Base-by-base conservation (phyloP, 768 basidiomycete species). In the Ramaria rubella region DNA sequence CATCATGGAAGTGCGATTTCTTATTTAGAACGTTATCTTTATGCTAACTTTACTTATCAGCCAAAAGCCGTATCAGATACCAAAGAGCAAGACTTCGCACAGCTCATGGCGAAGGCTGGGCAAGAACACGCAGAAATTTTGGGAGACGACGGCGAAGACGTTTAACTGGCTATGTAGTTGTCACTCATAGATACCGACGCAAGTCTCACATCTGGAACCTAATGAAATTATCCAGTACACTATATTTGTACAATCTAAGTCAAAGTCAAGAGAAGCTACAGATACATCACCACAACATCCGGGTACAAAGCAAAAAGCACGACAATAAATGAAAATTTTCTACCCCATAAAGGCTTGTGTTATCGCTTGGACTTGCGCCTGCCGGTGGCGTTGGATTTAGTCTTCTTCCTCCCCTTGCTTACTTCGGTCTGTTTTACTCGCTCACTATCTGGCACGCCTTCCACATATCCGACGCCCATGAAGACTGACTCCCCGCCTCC, bases 11-110 rank as follows among this genome's bases (percentile, higher is more conserved):
- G 94, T 90, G 59, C 45, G 26, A 4, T 31, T 9, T 36, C 9
- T 40, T 17, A 15, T 36, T 31, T 11, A 33, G 8, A 26, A n/a
- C n/a, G n/a, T 17, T 40, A 15, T 29, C 17, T 26, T 24, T 60
- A 46, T 17, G 40, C 46, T 40, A n/a, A 8, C 11, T 23, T 34
- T 38, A 24, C 50, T 49, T 59, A 19, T 29, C 62, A 96, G 93
- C 96, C 96, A 59, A 98, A 98, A 78, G 93, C 95, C 2, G 88
- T 99, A 34, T 94, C 91, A 24, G 96, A 97, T 70, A 90, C 90
- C 4, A 95, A 99, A 73, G 96, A 99, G 70, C 89, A 93, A 62
- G 96, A 97, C 68, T 81, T 99, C 60, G 94, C 93, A 1, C 89
- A 93, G 61, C 87, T 96, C 64, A 97, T 99, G 95, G 91, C 88